Base-by-base conservation (phyloP, 768 basidiomycete genomes). In the Collybia nuda region DNA sequence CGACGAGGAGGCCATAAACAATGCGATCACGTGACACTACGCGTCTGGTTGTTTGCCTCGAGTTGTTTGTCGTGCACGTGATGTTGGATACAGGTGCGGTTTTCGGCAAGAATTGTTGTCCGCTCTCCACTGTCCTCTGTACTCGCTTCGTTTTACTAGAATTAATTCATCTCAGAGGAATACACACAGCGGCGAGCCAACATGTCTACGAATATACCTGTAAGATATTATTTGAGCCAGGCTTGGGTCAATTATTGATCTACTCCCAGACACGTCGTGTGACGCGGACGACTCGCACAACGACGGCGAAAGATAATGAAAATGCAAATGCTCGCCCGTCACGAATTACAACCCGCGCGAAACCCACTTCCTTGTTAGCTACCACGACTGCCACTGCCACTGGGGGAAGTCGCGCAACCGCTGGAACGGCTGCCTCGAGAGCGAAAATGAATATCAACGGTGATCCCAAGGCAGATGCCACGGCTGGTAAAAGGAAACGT, bases 401-500 rank as follows among this genome's bases (percentile, higher is more conserved):
- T 63, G 69, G 68, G 44, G 64, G 79, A 61, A 71, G 77, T 74
- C 63, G 77, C 58, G 74, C 69, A 59, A 71, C 74, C 48, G 67
- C 68, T 47, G 66, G 80, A 21, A 80, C 82, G 29, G 76, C 77
- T 41, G 75, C 82, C 46, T 79, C 80, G 43, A 69, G 76, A 59
- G 76, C 80, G 23, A 84, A 83, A 67, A 62, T 72, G 38, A 64
- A 73, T 62, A 56, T 63, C 63, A 43, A 64, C 55, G 66, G 68
- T 54, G 70, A 69, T 35, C 45, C 58, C 42, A 76, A 81, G 54
- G 58, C 65, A 18, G 84, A 86, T 23, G 64, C 68, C 7, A 70
- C 73, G 28, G 75, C 75, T 3, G 83, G 79, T 44, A 90, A 91
- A 66, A 79, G 90, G 55, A 92, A 92, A 66, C 86, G 91, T 38